These are phyloP conservation scores for Yamadazyma sp. DNA, from an alignment of 805 yeast species.

Conservation along the genomic window DNA sequence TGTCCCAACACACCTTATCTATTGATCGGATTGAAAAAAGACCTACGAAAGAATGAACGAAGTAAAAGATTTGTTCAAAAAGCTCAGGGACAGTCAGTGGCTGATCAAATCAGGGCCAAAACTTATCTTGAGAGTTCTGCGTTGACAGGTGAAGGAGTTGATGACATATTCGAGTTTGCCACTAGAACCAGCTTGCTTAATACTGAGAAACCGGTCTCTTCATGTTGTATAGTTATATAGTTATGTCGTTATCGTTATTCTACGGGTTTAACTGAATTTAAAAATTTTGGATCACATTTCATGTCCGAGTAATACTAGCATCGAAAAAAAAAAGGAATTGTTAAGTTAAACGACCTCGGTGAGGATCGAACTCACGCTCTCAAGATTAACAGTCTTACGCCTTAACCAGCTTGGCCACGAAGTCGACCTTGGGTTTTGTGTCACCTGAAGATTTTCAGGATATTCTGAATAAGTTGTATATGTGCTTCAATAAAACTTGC, in stretches of 20 bases:
- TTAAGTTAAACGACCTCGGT: conserved; percentile 25
- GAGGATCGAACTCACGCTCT: conserved; percentile 30
- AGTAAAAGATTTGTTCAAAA: conserved; percentile 49
- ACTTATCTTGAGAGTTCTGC: conserved; percentile 87
- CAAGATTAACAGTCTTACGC: conserved; percentile 31
- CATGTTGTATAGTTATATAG: conserved; percentile 37
- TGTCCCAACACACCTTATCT: conserved; percentile 80
- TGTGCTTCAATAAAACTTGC: no score
- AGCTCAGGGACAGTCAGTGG: conserved; percentile 66
- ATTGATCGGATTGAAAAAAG: conserved; percentile 83
- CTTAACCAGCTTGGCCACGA: conserved; percentile 31
- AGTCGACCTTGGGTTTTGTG: conserved; percentile 18
- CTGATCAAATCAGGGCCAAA: conserved; percentile 78
- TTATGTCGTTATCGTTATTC: no score
- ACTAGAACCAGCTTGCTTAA: conserved; percentile 73
- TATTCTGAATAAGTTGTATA: no score
- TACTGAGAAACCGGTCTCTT: conserved; percentile 24
- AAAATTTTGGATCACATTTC: background rate
- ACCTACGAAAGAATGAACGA: conserved; percentile 53
- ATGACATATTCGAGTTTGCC: conserved; percentile 89
- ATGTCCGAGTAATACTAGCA: background rate
- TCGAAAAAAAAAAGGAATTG: conserved; percentile 15
- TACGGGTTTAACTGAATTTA: no score
- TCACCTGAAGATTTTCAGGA: background rate
- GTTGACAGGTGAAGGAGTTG: conserved; percentile 91